Evolutionary conservation across 2,329 filamentous ascomycete species (phyloP).

Genomic region (Hymenotorrendiella dingleyae): DNA sequence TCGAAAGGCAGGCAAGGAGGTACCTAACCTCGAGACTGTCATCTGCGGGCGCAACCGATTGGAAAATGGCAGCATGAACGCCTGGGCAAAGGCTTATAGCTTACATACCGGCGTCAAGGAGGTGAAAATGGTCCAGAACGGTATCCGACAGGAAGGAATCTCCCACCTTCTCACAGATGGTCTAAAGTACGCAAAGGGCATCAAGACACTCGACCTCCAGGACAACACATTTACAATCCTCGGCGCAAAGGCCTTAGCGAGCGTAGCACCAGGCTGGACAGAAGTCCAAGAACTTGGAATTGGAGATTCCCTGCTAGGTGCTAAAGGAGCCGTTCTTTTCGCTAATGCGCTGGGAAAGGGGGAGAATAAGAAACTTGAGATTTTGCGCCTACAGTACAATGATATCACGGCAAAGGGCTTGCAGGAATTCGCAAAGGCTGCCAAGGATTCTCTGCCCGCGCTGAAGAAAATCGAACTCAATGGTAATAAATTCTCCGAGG

Average conservation of each 20-base stretch:
- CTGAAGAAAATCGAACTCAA: slow-evolving; percentile 88
- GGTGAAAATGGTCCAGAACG: slow-evolving; percentile 98
- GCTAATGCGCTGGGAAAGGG: slow-evolving; percentile 68
- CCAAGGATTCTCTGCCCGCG: slow-evolving; percentile 61
- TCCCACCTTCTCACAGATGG: slow-evolving; percentile 73
- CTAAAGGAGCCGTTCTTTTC: slow-evolving; percentile 69
- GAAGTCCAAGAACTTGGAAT: slow-evolving; percentile 77
- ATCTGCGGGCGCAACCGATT: slow-evolving; percentile 94
- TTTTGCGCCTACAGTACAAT: slow-evolving; percentile 84
- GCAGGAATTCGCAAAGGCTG: slow-evolving; percentile 63
- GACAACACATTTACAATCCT: slow-evolving; percentile 92
- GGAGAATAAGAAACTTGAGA: slow-evolving; percentile 72
- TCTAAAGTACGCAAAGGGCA: slow-evolving; percentile 59
- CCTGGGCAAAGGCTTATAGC: slow-evolving; percentile 84
- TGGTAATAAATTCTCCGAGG: slow-evolving; percentile 89
- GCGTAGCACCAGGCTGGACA: slow-evolving; percentile 68
- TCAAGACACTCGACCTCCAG: slow-evolving; percentile 82
- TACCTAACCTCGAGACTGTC: slow-evolving; percentile 88
- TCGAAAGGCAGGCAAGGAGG: slow-evolving; percentile 61
- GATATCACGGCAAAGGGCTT: slow-evolving; percentile 78
- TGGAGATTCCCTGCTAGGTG: slow-evolving; percentile 78
- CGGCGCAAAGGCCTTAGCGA: slow-evolving; percentile 73
- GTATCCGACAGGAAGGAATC: slow-evolving; percentile 91
- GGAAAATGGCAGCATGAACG: slow-evolving; percentile 92
- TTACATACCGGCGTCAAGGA: slow-evolving; percentile 76